These are phyloP conservation scores for Luzula sylvatica DNA, from an alignment of 176 grass and related monocot genomes.

Conservation along the genomic window DNA sequence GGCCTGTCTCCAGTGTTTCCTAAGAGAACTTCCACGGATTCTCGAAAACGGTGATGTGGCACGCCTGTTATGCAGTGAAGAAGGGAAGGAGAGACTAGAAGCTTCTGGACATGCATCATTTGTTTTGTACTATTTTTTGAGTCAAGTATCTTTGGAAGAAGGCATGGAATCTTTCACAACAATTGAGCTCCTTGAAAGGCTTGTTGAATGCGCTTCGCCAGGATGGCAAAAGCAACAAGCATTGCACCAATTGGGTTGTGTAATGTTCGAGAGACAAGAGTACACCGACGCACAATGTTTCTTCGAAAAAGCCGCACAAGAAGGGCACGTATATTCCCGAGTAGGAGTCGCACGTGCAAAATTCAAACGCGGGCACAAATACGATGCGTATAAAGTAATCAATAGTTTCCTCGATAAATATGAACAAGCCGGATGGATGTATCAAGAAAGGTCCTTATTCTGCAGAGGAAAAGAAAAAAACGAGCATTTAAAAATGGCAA, in stretches of 20 bases:
- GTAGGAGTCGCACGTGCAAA: slow-evolving; percentile 78
- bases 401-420: slow-evolving; percentile 44
- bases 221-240: slow-evolving; percentile 75
- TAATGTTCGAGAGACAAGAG: slow-evolving; percentile 83
- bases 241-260: slow-evolving; percentile 78
- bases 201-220: slow-evolving; percentile 41
- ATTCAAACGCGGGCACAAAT: slow-evolving; percentile 87
- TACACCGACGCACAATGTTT: slow-evolving; percentile 71
- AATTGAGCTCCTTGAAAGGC: slow-evolving; percentile 72
- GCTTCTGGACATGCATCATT: slow-evolving; percentile 61
- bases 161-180: slow-evolving; percentile 71
- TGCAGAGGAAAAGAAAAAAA: slow-evolving; percentile 75
- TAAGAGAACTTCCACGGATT: slow-evolving; percentile 74
- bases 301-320: slow-evolving; percentile 69
- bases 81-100: slow-evolving; percentile 59
- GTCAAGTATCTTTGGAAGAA: slow-evolving; percentile 75
- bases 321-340: slow-evolving; percentile 74
- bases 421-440: slow-evolving; percentile 76
- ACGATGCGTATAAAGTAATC: slow-evolving; percentile 76
- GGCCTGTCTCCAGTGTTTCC: slow-evolving; percentile 85
- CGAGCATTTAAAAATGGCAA: slow-evolving; percentile 41
- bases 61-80: slow-evolving; percentile 59
- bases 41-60: slow-evolving; percentile 54
- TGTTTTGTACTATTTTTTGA: slow-evolving; percentile 80
- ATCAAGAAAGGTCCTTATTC: slow-evolving; percentile 69